Conservation (phyloP, 163 green algal genomes). For the Chlamydomonas reinhardtii region DNA sequence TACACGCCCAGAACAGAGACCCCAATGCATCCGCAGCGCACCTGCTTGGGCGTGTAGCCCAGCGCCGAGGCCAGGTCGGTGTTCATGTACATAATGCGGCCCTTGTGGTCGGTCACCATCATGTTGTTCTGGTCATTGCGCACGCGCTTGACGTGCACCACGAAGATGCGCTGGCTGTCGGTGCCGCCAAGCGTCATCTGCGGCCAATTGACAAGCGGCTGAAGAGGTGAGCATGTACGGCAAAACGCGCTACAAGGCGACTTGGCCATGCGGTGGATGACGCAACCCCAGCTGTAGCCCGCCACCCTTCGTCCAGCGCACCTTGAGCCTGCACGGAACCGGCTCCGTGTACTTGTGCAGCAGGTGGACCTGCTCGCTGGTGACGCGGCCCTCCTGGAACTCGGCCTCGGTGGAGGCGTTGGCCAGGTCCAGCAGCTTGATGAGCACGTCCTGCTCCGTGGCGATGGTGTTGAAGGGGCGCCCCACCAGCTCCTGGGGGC, state of each 20-base stretch:
- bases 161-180: slow-evolving; percentile 51
- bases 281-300: too few relatives aligned
- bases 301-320: not conserved
- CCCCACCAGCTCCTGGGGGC: slow-evolving; percentile 38
- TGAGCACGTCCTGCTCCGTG: slow-evolving; percentile 47
- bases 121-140: slow-evolving; percentile 48
- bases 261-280: too few relatives aligned
- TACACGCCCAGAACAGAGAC: too few relatives aligned
- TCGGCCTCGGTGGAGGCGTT: slow-evolving; percentile 47
- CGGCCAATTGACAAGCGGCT: not conserved
- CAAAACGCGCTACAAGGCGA: too few relatives aligned
- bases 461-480: slow-evolving; percentile 46
- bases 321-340: slow-evolving; percentile 38
- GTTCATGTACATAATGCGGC: slow-evolving; percentile 60
- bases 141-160: slow-evolving; percentile 41
- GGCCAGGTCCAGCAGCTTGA: slow-evolving; percentile 53
- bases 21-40: slow-evolving; percentile 32
- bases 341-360: slow-evolving; percentile 65
- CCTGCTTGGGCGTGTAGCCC: slow-evolving; percentile 46
- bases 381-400: slow-evolving; percentile 44
- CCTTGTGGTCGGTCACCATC: slow-evolving; percentile 60
- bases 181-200: slow-evolving; percentile 32
- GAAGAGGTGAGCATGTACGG: too few relatives aligned
- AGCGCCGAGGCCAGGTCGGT: slow-evolving; percentile 54
- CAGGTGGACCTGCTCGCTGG: slow-evolving; percentile 49